These are phyloP conservation scores for Mycena vulgaris DNA, from an alignment of 768 basidiomycete species.

Conservation along the genomic window DNA sequence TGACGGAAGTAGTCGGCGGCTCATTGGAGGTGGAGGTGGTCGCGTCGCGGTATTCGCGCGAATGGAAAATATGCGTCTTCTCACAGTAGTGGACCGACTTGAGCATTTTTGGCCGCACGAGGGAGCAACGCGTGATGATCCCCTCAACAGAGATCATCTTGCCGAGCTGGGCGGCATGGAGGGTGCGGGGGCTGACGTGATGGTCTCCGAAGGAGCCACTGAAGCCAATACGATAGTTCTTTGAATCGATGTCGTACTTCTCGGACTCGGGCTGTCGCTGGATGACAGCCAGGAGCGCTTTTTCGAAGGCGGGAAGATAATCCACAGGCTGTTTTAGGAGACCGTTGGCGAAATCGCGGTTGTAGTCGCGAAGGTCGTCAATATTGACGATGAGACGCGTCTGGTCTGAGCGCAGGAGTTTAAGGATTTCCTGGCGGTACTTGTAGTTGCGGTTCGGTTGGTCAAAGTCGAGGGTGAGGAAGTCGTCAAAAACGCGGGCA, in stretches of 20 bases:
- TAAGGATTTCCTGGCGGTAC: constrained; percentile 75
- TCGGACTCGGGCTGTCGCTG: constrained; percentile 81
- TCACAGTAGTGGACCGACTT: constrained; percentile 96
- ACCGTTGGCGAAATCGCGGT: constrained; percentile 89
- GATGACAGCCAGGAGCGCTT: constrained; percentile 83
- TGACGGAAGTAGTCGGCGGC: constrained; percentile 88
- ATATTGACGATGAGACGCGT: constrained; percentile 95
- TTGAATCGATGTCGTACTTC: constrained; percentile 87
- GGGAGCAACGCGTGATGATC: constrained; percentile 97
- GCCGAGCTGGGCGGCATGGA: constrained; percentile 90
- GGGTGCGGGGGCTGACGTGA: constrained; percentile 94
- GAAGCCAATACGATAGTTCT: constrained; percentile 90
- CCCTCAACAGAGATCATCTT: constrained; percentile 98
- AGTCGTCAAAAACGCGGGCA: constrained; percentile 86
- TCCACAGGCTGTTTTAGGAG: constrained; percentile 91
- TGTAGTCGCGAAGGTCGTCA: constrained; percentile 95
- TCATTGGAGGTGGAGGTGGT: constrained; percentile 89
- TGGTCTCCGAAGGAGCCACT: constrained; percentile 98
- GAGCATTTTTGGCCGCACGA: constrained; percentile 98
- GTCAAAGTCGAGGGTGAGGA: constrained; percentile 72
- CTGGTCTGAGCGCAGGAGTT: constrained; percentile 86
- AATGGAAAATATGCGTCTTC: constrained; percentile 87
- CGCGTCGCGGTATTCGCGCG: constrained; percentile 93
- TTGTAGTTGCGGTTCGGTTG: constrained; percentile 84
- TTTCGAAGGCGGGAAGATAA: constrained; percentile 91